Conservation (phyloP, 352 stramenopile species). For the Phytophthora foliorum region DNA sequence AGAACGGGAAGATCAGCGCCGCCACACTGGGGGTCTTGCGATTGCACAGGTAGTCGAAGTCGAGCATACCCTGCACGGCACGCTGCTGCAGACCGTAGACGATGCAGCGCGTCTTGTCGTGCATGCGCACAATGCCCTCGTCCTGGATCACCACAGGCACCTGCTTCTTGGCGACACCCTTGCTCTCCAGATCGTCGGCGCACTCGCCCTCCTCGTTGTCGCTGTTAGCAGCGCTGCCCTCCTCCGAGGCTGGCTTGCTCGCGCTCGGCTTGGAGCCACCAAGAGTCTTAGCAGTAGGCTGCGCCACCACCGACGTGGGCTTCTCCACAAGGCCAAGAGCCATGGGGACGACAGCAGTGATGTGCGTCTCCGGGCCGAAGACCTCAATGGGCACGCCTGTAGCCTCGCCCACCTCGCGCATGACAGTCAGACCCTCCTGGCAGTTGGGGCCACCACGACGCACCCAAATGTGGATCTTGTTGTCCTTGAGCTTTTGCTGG, state of each 20-base stretch:
- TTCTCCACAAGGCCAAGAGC: conserved; percentile 92
- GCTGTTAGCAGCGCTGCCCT: conserved; percentile 40
- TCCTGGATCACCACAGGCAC: conserved; percentile 76
- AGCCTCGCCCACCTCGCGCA: conserved; percentile 90
- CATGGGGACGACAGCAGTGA: conserved; percentile 95
- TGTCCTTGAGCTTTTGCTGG: conserved; percentile 92
- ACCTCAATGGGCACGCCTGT: conserved; percentile 96
- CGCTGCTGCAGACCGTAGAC: conserved; percentile 96
- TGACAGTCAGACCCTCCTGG: conserved; percentile 95
- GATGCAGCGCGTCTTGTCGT: conserved; percentile 92
- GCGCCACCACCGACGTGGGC: conserved; percentile 33
- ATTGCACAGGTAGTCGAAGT: conserved; percentile 99
- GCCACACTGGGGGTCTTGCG: conserved; percentile 95
- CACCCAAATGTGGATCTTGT: conserved; percentile 96
- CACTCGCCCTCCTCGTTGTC: conserved; percentile 45
- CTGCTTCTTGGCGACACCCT: conserved; percentile 39
- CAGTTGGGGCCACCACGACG: conserved; percentile 97
- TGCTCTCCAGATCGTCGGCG: conserved; percentile 43
- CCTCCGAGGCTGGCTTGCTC: conserved; percentile 40
- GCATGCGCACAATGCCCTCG: conserved; percentile 88
- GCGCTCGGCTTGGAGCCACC: conserved; percentile 27
- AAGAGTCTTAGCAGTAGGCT: conserved; percentile 32
- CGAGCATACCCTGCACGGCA: conserved; percentile 97
- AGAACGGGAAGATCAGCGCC: conserved; percentile 96
- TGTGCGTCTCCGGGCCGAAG: conserved; percentile 97